phyloP scores from a whole-genome alignment of 768 basidiomycete species.

The Scleroderma citrinum region DNA sequence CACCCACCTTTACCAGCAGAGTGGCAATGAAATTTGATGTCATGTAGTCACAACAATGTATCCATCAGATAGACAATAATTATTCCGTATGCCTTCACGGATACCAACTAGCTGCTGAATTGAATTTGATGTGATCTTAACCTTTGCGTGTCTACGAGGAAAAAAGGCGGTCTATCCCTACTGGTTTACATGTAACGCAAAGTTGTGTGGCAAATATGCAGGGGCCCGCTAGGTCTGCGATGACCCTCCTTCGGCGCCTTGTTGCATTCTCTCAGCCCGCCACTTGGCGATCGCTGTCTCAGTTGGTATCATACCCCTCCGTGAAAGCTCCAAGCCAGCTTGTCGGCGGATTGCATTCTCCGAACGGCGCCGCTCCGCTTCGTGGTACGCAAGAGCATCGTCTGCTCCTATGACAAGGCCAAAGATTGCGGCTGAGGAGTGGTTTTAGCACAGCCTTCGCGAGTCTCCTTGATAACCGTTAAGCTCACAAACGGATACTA shows the following conservation, averaged over 20 bases:
- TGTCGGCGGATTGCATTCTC: slow-evolving; percentile 68
- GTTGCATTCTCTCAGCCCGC: slow-evolving; percentile 42
- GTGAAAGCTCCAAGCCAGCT: slow-evolving; percentile 69
- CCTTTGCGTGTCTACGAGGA: no score
- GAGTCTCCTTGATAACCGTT: not conserved
- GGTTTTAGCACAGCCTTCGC: not conserved
- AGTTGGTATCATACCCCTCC: slow-evolving; percentile 70
- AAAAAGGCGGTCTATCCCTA: no score
- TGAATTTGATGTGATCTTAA: no score
- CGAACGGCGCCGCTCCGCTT: slow-evolving; percentile 55
- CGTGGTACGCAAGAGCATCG: slow-evolving; percentile 65
- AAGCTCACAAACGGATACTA: slow-evolving; percentile 63
- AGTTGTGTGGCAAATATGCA: not conserved
- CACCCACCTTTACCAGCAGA: slow-evolving; percentile 16
- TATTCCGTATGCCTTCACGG: not conserved
- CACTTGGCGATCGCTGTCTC: slow-evolving; percentile 82
- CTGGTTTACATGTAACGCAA: not conserved
- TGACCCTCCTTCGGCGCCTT: not conserved
- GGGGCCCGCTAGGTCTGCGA: not conserved
- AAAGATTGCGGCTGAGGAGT: slow-evolving; percentile 43
- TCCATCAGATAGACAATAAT: slow-evolving; percentile 1
- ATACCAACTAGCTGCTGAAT: no score
- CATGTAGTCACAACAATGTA: slow-evolving; percentile 8
- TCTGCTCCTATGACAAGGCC: slow-evolving; percentile 77
- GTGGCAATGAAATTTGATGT: slow-evolving; percentile 21